Evolutionary conservation across 345 rosid species (phyloP).

Genomic region (Durio zibethinus): DNA sequence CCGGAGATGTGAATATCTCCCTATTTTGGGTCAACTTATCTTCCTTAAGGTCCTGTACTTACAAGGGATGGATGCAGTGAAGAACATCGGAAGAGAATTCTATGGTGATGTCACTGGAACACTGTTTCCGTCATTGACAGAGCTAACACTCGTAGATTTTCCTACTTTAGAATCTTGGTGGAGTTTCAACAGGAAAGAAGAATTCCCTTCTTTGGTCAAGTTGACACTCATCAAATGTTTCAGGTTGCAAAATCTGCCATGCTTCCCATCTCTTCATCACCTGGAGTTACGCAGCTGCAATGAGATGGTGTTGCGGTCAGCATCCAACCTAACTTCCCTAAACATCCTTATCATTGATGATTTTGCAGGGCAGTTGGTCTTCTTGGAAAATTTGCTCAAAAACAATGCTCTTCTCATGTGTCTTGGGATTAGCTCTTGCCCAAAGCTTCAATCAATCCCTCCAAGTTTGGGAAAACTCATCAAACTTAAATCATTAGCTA

Average conservation of each 20-base stretch:
- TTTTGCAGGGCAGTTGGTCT: neutral
- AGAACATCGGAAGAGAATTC: conserved; percentile 22
- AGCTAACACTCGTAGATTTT: conserved; percentile 15
- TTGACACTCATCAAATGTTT: conserved; percentile 18
- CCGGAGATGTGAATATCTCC: conserved; percentile 16
- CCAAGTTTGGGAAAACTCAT: neutral
- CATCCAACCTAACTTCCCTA: conserved; percentile 6
- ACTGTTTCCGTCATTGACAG: conserved; percentile 19
- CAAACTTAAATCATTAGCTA: neutral
- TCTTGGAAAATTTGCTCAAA: too few species aligned
- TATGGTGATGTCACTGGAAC: conserved; percentile 10
- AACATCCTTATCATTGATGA: conserved; percentile 11
- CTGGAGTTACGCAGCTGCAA: conserved; percentile 19
- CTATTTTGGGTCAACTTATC: conserved; percentile 26
- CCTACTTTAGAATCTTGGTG: conserved; percentile 24
- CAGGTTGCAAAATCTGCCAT: conserved; percentile 23
- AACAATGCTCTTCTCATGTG: too few species aligned
- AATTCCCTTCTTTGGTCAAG: conserved; percentile 22
- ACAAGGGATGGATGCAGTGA: conserved; percentile 16
- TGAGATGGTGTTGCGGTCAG: conserved; percentile 15
- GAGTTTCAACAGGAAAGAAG: conserved; percentile 13
- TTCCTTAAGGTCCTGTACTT: conserved; percentile 21
- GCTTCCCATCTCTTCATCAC: conserved; percentile 19
- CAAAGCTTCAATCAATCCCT: neutral
- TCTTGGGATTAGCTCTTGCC: too few species aligned